Conservation (phyloP, 2,329 filamentous ascomycete species). For the Botrytis hyacinthi region DNA sequence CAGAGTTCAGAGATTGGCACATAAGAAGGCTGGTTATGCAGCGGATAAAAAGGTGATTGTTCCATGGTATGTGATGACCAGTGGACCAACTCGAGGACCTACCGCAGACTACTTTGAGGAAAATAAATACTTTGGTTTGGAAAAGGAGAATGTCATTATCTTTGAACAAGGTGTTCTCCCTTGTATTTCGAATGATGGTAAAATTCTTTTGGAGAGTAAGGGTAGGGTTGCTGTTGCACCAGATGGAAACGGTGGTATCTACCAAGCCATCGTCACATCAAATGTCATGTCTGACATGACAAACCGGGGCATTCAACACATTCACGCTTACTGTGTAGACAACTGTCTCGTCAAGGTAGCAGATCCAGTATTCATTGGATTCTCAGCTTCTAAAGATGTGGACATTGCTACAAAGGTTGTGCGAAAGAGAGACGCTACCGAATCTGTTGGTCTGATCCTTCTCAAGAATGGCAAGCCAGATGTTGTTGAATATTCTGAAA, state of each 20-base stretch:
- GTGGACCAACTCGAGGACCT: conserved; percentile 83
- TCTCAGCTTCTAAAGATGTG: conserved; percentile 81
- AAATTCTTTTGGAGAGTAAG: conserved; percentile 92
- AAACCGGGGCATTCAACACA: conserved; percentile 85
- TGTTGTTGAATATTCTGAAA: conserved; percentile 98
- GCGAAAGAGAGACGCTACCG: conserved; percentile 92
- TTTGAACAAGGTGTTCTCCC: conserved; percentile 97
- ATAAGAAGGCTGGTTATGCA: conserved; percentile 60
- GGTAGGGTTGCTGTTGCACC: conserved; percentile 89
- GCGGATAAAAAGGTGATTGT: conserved; percentile 61
- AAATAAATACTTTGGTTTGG: conserved; percentile 86
- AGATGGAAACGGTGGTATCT: conserved; percentile 95
- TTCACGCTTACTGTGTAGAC: conserved; percentile 97
- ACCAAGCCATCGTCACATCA: conserved; percentile 80
- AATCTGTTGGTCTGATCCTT: conserved; percentile 91
- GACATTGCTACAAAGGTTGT: conserved; percentile 99
- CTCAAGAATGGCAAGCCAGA: conserved; percentile 95
- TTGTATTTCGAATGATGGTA: conserved; percentile 95
- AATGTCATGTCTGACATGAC: conserved; percentile 85
- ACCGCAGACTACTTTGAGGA: conserved; percentile 93
- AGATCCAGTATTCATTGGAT: conserved; percentile 92
- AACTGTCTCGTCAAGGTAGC: conserved; percentile 99
- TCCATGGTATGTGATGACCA: conserved; percentile 99
- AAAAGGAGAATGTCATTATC: conserved; percentile 80
- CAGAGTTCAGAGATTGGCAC: conserved; percentile 79